Evolutionary conservation across 441 rosid genomes (phyloP), one percentile per base, ranked within the genome.

Genomic region (Mallotus repandus): DNA sequence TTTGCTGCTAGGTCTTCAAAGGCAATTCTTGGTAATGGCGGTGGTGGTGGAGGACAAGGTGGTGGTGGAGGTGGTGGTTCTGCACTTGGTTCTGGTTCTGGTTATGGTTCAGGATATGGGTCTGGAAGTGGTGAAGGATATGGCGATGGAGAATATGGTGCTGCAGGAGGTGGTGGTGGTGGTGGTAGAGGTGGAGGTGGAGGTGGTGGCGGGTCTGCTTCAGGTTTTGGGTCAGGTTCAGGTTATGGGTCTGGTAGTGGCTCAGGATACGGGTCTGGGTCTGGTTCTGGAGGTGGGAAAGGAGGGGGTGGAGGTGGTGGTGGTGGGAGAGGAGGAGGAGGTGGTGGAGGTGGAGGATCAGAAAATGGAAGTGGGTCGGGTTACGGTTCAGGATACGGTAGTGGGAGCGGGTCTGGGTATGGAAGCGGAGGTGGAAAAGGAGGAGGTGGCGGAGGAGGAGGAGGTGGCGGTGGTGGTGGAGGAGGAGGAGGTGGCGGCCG

Each of bases 1-100:
- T 76, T 82, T 54, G 92, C 89, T 38, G 87, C 80, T 59, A 88
- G 90, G 82, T 64, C 73, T 15, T 70, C 76, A 7, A 81, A 64
- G 71, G 72, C 66, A 10, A 9, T 53, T 15, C 72, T 53, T 22
- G 74, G 85, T 4, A 53, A 41, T 7, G 86, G 84, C 0, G 84
- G 82, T 0, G 82, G 83, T 0, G 82, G 85, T 0, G 81, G 84
- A 0, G 62, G 70, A 0, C 57, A 59, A 6, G 69, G 76, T 7
- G 78, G 78, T 0, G 74, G 77, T 2, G 77, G 80, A 4, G 71
- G 74, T 12, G 77, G 73, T 29, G 73, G 45, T 10, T 63, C 55
- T 7, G 50, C 61, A 35, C 35, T 69, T 16, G 74, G 66, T 4
- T 71, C 63, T 21, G 79, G 82, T 53, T 71, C 63, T 21, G 79